Percentiles rank a stretch among this genome's conserved stretches.
phyloP scores from a whole-genome alignment of 1,139 yeast species.

The Insectozyma bohioensis region DNA sequence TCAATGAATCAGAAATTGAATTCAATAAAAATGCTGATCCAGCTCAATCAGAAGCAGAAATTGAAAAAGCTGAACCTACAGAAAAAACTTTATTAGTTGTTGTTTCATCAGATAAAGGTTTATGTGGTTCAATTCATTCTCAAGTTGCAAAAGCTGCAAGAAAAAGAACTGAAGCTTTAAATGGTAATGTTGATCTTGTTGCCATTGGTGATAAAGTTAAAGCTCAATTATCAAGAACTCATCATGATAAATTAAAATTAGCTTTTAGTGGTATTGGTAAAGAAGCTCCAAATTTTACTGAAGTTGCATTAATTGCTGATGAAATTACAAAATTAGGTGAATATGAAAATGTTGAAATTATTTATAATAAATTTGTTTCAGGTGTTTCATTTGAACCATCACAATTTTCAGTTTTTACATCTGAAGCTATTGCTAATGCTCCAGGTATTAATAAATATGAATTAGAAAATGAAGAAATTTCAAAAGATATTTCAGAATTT shows the following conservation, averaged over 20 bases:
- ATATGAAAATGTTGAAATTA: conserved; percentile 77
- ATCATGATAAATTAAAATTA: conserved; percentile 65
- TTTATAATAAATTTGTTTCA: conserved; percentile 83
- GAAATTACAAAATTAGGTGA: conserved; percentile 68
- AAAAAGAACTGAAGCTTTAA: conserved; percentile 54
- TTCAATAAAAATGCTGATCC: conserved; percentile 85
- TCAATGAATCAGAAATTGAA: conserved; percentile 77
- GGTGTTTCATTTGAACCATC: conserved; percentile 92
- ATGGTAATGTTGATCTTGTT: conserved; percentile 76
- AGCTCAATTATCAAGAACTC: conserved; percentile 83
- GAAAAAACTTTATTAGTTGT: conserved; percentile 69
- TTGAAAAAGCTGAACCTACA: conserved; percentile 49
- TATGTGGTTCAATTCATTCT: conserved; percentile 97
- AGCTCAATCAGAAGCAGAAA: conserved; percentile 32
- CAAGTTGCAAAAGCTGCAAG: conserved; percentile 90
- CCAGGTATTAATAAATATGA: conserved; percentile 86
- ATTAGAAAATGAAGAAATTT: conserved; percentile 70
- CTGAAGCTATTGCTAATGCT: conserved; percentile 75
- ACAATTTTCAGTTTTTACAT: conserved; percentile 62
- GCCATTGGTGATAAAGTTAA: conserved; percentile 94
- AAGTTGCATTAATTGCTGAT: conserved; percentile 87
- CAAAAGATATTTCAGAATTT: conserved; percentile 74
- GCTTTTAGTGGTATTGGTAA: conserved; percentile 91
- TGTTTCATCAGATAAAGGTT: conserved; percentile 95
- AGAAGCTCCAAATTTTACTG: conserved; percentile 92